Conservation (phyloP, 2,329 filamentous ascomycete species). For the Penicillium sp. region DNA sequence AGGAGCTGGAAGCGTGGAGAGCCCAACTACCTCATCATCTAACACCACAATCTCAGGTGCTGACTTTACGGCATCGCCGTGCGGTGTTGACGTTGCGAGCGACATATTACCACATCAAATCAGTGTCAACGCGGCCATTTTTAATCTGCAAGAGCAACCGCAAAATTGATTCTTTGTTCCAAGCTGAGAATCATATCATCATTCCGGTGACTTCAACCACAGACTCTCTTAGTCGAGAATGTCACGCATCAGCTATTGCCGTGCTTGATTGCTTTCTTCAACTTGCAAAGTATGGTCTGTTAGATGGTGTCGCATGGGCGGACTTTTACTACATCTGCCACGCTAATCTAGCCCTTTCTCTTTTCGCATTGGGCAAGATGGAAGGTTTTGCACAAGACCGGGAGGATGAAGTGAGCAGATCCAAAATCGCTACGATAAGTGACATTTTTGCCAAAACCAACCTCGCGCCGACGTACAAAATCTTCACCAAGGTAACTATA, state of each 20-base stretch:
- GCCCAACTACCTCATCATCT: slow-evolving; percentile 20
- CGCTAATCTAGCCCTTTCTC: slow-evolving; percentile 30
- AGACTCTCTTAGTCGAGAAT: slow-evolving; percentile 20
- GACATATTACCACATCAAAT: slow-evolving; percentile 30
- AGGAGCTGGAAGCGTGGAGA: slow-evolving; percentile 23
- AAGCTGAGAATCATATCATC: slow-evolving; percentile 11
- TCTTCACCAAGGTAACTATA: slow-evolving; percentile 10
- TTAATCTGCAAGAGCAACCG: slow-evolving; percentile 19
- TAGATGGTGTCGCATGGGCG: slow-evolving; percentile 33
- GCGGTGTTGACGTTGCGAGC: slow-evolving; percentile 29
- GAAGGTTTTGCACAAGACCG: background rate
- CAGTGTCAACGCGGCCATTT: slow-evolving; percentile 30
- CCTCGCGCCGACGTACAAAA: slow-evolving; percentile 13
- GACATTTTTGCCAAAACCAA: background rate
- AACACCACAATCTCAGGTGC: slow-evolving; percentile 15
- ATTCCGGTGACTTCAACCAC: slow-evolving; percentile 16
- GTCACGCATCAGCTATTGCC: slow-evolving; percentile 30
- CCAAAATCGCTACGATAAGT: slow-evolving; percentile 4
- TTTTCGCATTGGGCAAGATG: slow-evolving; percentile 16
- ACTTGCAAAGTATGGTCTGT: slow-evolving; percentile 29
- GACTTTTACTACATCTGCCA: slow-evolving; percentile 37
- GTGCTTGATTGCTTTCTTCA: slow-evolving; percentile 25
- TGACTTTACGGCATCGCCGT: slow-evolving; percentile 18
- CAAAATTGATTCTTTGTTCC: slow-evolving; percentile 7
- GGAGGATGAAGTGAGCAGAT: background rate